Conservation (phyloP, 1,139 yeast genomes). For the Suhomyces bolitotheri region DNA sequence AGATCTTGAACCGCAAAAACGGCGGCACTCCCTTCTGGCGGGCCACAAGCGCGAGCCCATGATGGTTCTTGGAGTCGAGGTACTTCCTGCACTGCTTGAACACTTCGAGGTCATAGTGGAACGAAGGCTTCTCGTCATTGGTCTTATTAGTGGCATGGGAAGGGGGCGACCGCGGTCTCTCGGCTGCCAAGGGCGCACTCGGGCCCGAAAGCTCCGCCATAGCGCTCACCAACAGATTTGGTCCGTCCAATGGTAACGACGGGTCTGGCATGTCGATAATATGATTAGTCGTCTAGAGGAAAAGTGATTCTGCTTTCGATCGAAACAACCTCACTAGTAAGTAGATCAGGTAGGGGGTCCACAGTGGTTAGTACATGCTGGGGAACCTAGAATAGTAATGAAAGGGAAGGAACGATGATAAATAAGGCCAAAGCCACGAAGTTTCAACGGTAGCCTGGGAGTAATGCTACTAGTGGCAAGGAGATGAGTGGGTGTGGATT, state of each 20-base stretch:
- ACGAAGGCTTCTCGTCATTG: slow-evolving; percentile 32
- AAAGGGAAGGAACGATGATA: slow-evolving; percentile 1
- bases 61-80: slow-evolving; percentile 54
- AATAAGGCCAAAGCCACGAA: neutral
- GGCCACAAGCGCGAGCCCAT: slow-evolving; percentile 75
- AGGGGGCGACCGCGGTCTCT: slow-evolving; percentile 5
- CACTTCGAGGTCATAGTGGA: slow-evolving; percentile 43
- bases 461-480: too few relatives aligned
- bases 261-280: slow-evolving; percentile 4
- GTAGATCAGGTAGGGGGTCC: neutral
- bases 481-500: too few relatives aligned
- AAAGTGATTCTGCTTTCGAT: neutral
- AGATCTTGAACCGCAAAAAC: slow-evolving; percentile 68
- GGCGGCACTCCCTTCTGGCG: slow-evolving; percentile 89
- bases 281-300: neutral
- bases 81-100: slow-evolving; percentile 42
- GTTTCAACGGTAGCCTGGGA: too few relatives aligned
- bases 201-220: neutral
- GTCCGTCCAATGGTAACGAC: slow-evolving; percentile 6
- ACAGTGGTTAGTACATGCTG: slow-evolving; percentile 3
- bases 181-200: slow-evolving; percentile 1
- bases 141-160: neutral
- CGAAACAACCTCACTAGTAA: neutral
- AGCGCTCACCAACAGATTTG: too few relatives aligned
- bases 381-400: neutral